Evolutionary conservation across 208 protist species (phyloP).

Genomic region (Crithidia fasciculata): DNA sequence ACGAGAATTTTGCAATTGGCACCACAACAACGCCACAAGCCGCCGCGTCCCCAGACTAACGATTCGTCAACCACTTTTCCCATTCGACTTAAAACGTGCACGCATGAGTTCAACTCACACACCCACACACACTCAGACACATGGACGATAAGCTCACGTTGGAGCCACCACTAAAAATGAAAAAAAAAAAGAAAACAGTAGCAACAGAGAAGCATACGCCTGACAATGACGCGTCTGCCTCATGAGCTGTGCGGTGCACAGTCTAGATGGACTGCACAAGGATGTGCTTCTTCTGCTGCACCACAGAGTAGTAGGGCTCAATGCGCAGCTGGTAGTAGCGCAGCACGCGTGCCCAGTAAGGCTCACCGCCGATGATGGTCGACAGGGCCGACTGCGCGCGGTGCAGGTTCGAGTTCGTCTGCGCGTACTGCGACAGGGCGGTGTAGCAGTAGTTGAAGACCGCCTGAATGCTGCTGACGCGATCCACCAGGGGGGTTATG

Average conservation of each 20-base stretch:
- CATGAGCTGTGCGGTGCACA: background rate
- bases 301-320: conserved; percentile 36
- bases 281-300: conserved; percentile 31
- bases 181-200: conserved; percentile 7
- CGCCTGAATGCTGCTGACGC: conserved; percentile 41
- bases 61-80: too few relatives aligned
- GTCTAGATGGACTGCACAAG: conserved; percentile 27
- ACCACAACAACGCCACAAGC: too few relatives aligned
- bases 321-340: conserved; percentile 41
- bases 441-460: conserved; percentile 64
- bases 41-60: too few relatives aligned
- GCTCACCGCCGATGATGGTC: conserved; percentile 51
- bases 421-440: conserved; percentile 41
- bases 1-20: too few relatives aligned
- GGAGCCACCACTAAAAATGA: too few relatives aligned
- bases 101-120: too few relatives aligned
- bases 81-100: too few relatives aligned
- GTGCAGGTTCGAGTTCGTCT: conserved; percentile 31
- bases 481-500: conserved; percentile 35
- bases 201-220: background rate
- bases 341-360: conserved; percentile 52
- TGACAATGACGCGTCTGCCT: too few relatives aligned
- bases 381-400: conserved; percentile 57
- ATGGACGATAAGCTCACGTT: too few relatives aligned
- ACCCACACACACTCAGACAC: too few relatives aligned